These are phyloP conservation scores for Xylariomycetidae sp. DNA, from an alignment of 2,329 filamentous ascomycete genomes.

Conservation along the genomic window DNA sequence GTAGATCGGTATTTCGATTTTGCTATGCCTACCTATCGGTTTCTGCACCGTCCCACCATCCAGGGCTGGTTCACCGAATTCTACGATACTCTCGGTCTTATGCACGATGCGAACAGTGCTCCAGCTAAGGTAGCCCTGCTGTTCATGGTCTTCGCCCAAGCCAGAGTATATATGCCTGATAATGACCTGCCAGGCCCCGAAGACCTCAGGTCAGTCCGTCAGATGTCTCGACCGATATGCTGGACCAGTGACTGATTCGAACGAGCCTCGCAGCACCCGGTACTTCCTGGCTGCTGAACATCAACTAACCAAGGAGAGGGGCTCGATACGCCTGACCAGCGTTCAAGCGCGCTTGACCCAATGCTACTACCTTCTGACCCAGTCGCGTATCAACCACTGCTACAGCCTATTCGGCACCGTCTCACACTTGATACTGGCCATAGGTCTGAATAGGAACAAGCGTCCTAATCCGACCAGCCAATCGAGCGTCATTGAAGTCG, in stretches of 20 bases:
- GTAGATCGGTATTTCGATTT: conserved; percentile 36
- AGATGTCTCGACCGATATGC: background rate
- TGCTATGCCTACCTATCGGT: conserved; percentile 36
- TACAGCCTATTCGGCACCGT: conserved; percentile 41
- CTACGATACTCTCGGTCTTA: conserved; percentile 36
- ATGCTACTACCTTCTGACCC: conserved; percentile 37
- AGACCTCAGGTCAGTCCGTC: conserved; percentile 6
- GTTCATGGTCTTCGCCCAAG: conserved; percentile 44
- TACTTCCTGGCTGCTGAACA: conserved; percentile 17
- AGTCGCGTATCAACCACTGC: conserved; percentile 40
- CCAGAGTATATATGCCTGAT: conserved; percentile 34
- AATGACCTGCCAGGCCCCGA: conserved; percentile 24
- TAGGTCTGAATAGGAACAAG: conserved; percentile 34
- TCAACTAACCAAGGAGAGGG: conserved; percentile 20
- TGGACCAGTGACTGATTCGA: background rate
- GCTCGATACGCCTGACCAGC: conserved; percentile 22
- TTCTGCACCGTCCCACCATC: conserved; percentile 36
- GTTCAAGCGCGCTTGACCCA: conserved; percentile 30
- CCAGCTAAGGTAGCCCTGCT: conserved; percentile 30
- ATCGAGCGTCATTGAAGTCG: conserved; percentile 28
- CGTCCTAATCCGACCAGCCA: conserved; percentile 14
- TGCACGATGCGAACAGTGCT: conserved; percentile 32
- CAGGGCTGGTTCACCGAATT: conserved; percentile 38
- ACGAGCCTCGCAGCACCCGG: conserved; percentile 2
- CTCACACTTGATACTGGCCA: conserved; percentile 30